Conservation (phyloP, 768 basidiomycete genomes). For the Hebeloma cylindrosporum region DNA sequence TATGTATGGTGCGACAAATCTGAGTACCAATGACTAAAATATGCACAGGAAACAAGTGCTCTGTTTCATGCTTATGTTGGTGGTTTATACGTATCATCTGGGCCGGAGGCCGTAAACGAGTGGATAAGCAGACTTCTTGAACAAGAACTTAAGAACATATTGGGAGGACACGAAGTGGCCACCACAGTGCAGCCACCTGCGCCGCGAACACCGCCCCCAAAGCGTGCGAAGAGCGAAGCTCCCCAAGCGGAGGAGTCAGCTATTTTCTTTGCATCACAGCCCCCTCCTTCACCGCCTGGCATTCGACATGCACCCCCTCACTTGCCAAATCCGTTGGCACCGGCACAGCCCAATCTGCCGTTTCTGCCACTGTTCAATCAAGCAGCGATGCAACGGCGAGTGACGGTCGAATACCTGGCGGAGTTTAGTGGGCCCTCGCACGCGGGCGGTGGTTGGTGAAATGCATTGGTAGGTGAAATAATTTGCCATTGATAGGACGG, state of each 20-base stretch:
- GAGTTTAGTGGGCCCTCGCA: conserved; percentile 66
- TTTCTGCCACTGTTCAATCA: conserved; percentile 78
- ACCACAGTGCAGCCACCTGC: conserved; percentile 19
- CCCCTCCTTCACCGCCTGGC: conserved; percentile 27
- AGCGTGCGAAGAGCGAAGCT: conserved; percentile 43
- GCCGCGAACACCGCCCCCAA: conserved; percentile 37
- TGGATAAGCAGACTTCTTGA: conserved; percentile 54
- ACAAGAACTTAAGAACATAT: conserved; percentile 24
- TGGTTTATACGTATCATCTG: conserved; percentile 57
- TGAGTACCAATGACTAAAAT: conserved; percentile 8
- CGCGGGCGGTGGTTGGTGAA: conserved; percentile 65
- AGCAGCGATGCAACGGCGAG: conserved; percentile 63
- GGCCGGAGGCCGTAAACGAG: conserved; percentile 47
- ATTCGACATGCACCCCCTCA: conserved; percentile 8
- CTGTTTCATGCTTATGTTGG: conserved; percentile 71
- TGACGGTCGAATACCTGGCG: conserved; percentile 60
- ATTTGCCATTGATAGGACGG: conserved; percentile 7
- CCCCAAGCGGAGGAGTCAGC: conserved; percentile 22
- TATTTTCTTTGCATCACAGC: conserved; percentile 33
- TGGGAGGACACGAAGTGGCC: conserved; percentile 8
- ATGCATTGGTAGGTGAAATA: conserved; percentile 56
- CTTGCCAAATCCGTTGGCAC: conserved; percentile 54
- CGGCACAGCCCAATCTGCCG: conserved; percentile 61
- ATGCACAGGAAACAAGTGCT: conserved; percentile 42
- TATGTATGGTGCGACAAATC: conserved; percentile 27